Evolutionary conservation across 2,329 filamentous ascomycete genomes (phyloP).

Genomic region (Talaromyces islandicus): DNA sequence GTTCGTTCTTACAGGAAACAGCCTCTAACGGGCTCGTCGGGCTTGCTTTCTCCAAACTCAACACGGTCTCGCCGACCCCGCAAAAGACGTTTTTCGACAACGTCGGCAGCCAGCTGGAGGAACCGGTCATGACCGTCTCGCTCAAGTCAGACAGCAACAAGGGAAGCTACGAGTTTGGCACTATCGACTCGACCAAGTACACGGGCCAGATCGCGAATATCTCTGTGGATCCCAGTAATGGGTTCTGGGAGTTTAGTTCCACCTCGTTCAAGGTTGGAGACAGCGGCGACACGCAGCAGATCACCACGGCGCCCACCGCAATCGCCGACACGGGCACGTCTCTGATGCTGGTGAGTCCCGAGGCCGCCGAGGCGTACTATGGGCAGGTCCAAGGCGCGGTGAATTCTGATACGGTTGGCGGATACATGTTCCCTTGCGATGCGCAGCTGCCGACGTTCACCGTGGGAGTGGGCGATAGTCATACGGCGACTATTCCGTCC

Average conservation of each 20-base stretch:
- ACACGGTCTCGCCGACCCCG: slow-evolving; percentile 56
- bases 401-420: slow-evolving; percentile 38
- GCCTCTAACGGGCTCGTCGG: slow-evolving; percentile 64
- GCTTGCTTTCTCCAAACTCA: slow-evolving; percentile 60
- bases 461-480: slow-evolving; percentile 47
- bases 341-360: slow-evolving; percentile 55
- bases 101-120: slow-evolving; percentile 52
- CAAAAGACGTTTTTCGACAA: slow-evolving; percentile 74
- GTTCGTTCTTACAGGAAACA: slow-evolving; percentile 54
- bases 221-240: slow-evolving; percentile 54
- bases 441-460: slow-evolving; percentile 48
- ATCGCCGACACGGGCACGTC: slow-evolving; percentile 67
- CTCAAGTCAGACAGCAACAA: slow-evolving; percentile 51
- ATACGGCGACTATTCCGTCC: slow-evolving; percentile 50
- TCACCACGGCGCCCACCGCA: slow-evolving; percentile 33
- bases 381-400: slow-evolving; percentile 45
- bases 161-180: slow-evolving; percentile 69
- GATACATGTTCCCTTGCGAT: slow-evolving; percentile 55
- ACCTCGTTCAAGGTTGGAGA: slow-evolving; percentile 51
- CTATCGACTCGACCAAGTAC: slow-evolving; percentile 60
- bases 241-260: slow-evolving; percentile 65
- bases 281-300: slow-evolving; percentile 28
- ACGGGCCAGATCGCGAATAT: slow-evolving; percentile 57
- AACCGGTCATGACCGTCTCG: slow-evolving; percentile 66
- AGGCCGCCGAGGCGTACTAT: slow-evolving; percentile 58